phyloP scores from a whole-genome alignment of 371 early-diverging fungal species.

The Mortierella sp. region DNA sequence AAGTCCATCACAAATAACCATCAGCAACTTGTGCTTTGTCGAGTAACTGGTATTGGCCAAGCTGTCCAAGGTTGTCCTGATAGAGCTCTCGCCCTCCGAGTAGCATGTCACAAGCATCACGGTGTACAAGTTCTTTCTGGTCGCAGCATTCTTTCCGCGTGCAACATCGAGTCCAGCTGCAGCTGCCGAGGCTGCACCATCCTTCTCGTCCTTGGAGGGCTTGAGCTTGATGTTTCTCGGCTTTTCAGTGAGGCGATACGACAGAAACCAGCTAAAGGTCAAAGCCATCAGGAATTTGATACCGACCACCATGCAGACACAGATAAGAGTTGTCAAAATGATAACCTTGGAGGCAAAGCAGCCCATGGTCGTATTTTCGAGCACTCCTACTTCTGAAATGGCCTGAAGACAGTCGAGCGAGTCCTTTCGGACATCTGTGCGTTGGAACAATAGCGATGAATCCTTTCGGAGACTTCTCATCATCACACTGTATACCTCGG shows the following conservation, averaged over 20 bases:
- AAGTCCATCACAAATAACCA: conserved; percentile 63
- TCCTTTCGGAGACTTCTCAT: conserved; percentile 55
- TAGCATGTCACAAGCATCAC: conserved; percentile 79
- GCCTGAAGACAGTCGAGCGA: conserved; percentile 57
- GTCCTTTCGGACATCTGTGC: conserved; percentile 46
- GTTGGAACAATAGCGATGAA: conserved; percentile 56
- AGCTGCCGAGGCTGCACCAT: neutral
- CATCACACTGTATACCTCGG: conserved; percentile 48
- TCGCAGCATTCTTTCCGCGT: conserved; percentile 16
- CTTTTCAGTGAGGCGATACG: conserved; percentile 51
- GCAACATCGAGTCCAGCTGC: conserved; percentile 45
- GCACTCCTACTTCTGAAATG: conserved; percentile 58
- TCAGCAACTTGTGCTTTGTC: conserved; percentile 63
- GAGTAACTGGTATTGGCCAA: conserved; percentile 77
- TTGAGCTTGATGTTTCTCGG: conserved; percentile 18
- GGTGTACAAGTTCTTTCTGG: conserved; percentile 55
- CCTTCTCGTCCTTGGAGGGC: conserved; percentile 30
- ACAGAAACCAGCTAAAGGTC: conserved; percentile 71
- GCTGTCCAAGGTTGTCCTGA: conserved; percentile 86
- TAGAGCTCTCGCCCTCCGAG: conserved; percentile 81
- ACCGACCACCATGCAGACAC: conserved; percentile 69
- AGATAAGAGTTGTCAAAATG: conserved; percentile 61
- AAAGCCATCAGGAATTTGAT: conserved; percentile 75
- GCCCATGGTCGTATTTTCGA: conserved; percentile 59
- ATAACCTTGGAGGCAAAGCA: conserved; percentile 79